Conservation (phyloP, 176 grass and related monocot genomes). For the Guadua angustifolia region DNA sequence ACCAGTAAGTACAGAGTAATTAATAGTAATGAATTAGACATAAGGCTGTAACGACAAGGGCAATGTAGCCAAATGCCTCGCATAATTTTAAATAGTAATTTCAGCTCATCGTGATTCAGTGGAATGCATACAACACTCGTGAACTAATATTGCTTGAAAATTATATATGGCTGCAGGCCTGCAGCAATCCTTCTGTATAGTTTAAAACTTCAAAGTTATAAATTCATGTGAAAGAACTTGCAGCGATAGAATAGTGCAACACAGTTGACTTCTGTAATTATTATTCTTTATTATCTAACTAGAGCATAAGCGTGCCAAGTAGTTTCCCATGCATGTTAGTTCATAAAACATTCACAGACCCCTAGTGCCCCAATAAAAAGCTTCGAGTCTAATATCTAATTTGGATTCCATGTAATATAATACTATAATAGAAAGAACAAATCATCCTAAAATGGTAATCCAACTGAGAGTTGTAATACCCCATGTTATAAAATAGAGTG, state of each 20-base stretch:
- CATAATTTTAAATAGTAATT: background rate
- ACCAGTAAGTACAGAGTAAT: constrained; percentile 23
- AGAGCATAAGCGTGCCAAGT: background rate
- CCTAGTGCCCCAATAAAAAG: background rate
- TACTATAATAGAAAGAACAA: background rate
- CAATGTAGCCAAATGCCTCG: background rate
- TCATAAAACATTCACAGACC: background rate
- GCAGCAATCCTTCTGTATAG: background rate
- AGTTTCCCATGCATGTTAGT: constrained; percentile 9
- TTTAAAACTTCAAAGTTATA: background rate
- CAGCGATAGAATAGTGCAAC: background rate
- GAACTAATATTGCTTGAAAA: constrained; percentile 4
- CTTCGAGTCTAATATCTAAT: background rate
- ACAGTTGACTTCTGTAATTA: background rate
- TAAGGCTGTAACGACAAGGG: background rate
- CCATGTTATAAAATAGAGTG: background rate
- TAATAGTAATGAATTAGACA: constrained; percentile 1
- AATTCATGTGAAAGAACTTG: background rate
- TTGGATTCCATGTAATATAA: background rate
- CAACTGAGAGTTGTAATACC: background rate
- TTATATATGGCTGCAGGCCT: background rate
- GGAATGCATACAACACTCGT: background rate
- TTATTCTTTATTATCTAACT: constrained; percentile 14
- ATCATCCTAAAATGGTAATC: background rate
- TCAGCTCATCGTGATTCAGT: background rate